Evolutionary conservation across 2,329 filamentous ascomycete genomes (phyloP), one percentile per base, ranked within the genome.

Genomic region (Akanthomyces muscarius): DNA sequence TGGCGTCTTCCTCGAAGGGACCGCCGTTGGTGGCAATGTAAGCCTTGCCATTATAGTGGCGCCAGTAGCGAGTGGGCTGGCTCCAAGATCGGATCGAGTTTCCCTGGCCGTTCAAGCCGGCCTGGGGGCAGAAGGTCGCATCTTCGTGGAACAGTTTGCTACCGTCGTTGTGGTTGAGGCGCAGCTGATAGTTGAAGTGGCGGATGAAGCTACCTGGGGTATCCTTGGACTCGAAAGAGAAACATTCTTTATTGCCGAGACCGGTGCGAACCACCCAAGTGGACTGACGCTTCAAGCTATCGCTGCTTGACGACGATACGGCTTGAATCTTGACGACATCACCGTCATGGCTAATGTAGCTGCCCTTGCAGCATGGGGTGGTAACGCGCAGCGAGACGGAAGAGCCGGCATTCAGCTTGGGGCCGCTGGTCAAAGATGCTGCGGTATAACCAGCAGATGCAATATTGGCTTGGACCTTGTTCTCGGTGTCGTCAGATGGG

Each of bases 181-280:
- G 53, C 0, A 88, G 80, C 33, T 25, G 76, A 58, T 86, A 88
- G 71, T 81, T 69, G 65, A 71, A 76, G 74, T 88, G 85, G 0
- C 85, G 77, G 5, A 88, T 76, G 69, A 78, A 89, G 73, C 80
- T 84, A 3, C 85, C 85, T 1, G 85, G 74, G 0, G 80, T 80
- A 64, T 87, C 84, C 13, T 71, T 72, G 0, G 84, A 85, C 72
- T 88, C 86, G 65, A 88, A 88, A 0, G 85, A 88, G 70, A 78
- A 78, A 72, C 86, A 89, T 30, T 63, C 83, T 64, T 76, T 80
- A 71, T 85, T 84, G 5, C 73, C 83, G 2, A 88, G 81, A 14
- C 85, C 85, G 0, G 80, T 69, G 62, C 78, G 80, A 28, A 85
- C 81, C 0, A 76, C 81, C 79, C 80, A 86, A 68, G 77, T 85